Evolutionary conservation across 1,284 basidiomycete species (phyloP), one percentile per base, ranked within the genome.

Genomic region (Cutaneotrichosporon dermatis): DNA sequence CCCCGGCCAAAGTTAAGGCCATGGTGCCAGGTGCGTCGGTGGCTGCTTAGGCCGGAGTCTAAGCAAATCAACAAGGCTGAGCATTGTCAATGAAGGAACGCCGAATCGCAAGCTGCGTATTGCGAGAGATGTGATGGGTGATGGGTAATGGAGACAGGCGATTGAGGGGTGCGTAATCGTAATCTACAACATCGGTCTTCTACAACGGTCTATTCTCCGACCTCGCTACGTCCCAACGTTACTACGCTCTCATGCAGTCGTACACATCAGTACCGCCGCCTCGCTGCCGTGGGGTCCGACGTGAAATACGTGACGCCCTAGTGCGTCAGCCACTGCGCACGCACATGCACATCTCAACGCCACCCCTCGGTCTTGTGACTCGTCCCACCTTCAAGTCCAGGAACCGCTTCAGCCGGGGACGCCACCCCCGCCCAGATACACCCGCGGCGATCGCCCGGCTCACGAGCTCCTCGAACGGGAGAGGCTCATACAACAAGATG

Each of bases 401-500:
- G 52, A 70, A 78, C 41, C 55, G 50, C 51, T 73, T 74, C 49
- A 78, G 54, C 4, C 59, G 57, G 13, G 63, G 59, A 52, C 73
- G 75, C 75, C 73, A 77, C 12, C 72, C 68, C 13, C 53, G 61
- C 25, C 60, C 67, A 7, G 62, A 61, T 16, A 74, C 69, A 4
- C 73, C 73, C 4, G 60, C 56, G 9, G 60, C 61, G 10, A 73
- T 63, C 1, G 67, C 66, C 41, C 69, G 72, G 46, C 63, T 67
- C 16, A 76, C 60, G 12, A 78, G 59, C 58, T 76, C 74, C 43
- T 76, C 75, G 43, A 76, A 76, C 13, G 62, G 62, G 25, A 78
- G 70, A 0, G 77, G 77, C 72, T 76, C 76, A 58, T 78, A 78
- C 36, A 72, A 67, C 13, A 77, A 59, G 2, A 76, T 65, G n/a